phyloP scores from a whole-genome alignment of 2,329 filamentous ascomycete species.

The Cladosporium oxysporum region DNA sequence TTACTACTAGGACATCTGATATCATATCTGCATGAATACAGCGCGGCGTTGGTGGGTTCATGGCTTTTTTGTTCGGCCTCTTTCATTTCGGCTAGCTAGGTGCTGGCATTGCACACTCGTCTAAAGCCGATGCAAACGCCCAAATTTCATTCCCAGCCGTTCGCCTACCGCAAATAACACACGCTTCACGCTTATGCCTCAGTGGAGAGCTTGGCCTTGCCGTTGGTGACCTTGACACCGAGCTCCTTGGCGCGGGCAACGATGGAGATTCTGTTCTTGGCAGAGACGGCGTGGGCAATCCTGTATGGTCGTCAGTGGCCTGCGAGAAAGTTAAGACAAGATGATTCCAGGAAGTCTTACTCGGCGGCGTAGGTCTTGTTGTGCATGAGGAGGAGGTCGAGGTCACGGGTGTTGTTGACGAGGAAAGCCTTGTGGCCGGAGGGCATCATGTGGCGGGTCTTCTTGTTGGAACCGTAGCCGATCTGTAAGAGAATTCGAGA shows the following conservation, averaged over 20 bases:
- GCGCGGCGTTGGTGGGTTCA: conserved; percentile 36
- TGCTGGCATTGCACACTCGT: conserved; percentile 19
- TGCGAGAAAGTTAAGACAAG: neutral
- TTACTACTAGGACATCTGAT: conserved; percentile 19
- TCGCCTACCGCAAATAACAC: conserved; percentile 18
- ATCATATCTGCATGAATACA: conserved; percentile 23
- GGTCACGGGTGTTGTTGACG: conserved; percentile 93
- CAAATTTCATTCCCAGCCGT: conserved; percentile 18
- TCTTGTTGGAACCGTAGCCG: conserved; percentile 98
- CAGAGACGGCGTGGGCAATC: conserved; percentile 97
- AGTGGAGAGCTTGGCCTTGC: conserved; percentile 97
- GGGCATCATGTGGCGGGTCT: conserved; percentile 98
- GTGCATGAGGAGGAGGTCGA: conserved; percentile 99
- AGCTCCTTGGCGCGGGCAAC: conserved; percentile 95
- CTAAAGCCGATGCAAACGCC: conserved; percentile 20
- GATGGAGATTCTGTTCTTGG: conserved; percentile 98
- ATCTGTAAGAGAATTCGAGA: conserved; percentile 62
- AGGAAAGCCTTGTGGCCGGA: conserved; percentile 99
- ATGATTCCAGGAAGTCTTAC: conserved; percentile 59
- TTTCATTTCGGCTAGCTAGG: conserved; percentile 20
- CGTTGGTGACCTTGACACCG: conserved; percentile 99
- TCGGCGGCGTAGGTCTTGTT: conserved; percentile 98
- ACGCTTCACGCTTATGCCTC: conserved; percentile 62
- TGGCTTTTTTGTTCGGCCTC: conserved; percentile 20
- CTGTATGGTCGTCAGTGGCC: conserved; percentile 54